Evolutionary conservation across 2,329 filamentous ascomycete genomes (phyloP), one percentile per base, ranked within the genome.

Genomic region (Xylaria sp.): DNA sequence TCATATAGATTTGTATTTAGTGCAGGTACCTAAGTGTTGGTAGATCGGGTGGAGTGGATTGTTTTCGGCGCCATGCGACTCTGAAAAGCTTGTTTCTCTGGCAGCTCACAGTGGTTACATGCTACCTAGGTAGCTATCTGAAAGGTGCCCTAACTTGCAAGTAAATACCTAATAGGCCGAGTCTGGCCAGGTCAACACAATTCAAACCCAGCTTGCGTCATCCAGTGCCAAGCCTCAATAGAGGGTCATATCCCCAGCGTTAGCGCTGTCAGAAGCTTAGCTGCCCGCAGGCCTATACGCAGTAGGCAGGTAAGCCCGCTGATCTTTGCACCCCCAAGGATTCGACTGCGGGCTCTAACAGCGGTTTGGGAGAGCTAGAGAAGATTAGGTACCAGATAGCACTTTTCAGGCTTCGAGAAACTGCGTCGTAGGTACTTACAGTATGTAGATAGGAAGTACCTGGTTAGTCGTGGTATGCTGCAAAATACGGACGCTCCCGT

Each of bases 141-240:
- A 36, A 4, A 36, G 34, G 34, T 11, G 6, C 11, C 34, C 34
- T 11, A 36, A 45, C 11, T 11, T n/a, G 9, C n/a, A 47, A 19
- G 12, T 47, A 47, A 47, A 51, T 30, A n/a, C n/a, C n/a, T n/a
- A 27, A 27, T 27, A 27, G 24, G 48, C 9, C 24, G 8, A 12
- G 48, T 27, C 48, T 27, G 48, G 48, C 19, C 21, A 51, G 21
- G 48, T 14, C 21, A 17, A 47, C 8, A 30, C 4, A 6, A 47
- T 27, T 27, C 42, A 19, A 47, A 47, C n/a, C n/a, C n/a, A 19
- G 42, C 57, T 59, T 59, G 57, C 57, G 57, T 59, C 57, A 59
- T 59, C 30, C 42, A 19, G 24, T 48, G 57, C 57, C 57, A 59
- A 59, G 57, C 39, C 42, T 50, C 56, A 34, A 42, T 57, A 21